These are phyloP conservation scores for Paratinospora sagittata DNA, from an alignment of 164 flowering plant genomes.

Conservation along the genomic window DNA sequence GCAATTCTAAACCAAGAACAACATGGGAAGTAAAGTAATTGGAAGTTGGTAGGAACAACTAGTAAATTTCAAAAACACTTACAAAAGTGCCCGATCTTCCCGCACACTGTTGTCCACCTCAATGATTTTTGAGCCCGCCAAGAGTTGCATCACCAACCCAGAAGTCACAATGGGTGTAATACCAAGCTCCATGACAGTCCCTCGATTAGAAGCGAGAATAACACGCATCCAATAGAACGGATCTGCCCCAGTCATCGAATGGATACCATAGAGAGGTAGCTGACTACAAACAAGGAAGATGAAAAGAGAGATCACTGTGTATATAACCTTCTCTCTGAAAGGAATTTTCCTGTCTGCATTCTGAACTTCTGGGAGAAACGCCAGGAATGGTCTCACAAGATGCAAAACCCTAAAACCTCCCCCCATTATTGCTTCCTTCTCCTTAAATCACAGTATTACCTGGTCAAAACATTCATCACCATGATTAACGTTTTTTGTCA, in stretches of 20 bases:
- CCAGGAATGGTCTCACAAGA: conserved; percentile 57
- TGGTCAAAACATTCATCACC: too few relatives aligned
- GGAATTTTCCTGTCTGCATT: conserved; percentile 51
- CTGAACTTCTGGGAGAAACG: conserved; percentile 61
- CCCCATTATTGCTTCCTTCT: conserved; percentile 29
- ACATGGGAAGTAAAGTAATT: not conserved
- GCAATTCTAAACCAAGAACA: not conserved
- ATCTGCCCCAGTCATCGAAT: conserved; percentile 62
- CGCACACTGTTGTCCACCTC: conserved; percentile 72
- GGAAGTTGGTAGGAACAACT: not conserved
- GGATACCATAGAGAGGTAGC: conserved; percentile 72
- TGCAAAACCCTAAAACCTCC: conserved; percentile 65
- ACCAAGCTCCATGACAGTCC: conserved; percentile 80
- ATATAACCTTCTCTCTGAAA: conserved; percentile 64
- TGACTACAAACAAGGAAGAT: conserved; percentile 70
- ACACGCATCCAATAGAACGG: conserved; percentile 78
- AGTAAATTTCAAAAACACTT: conserved; percentile 22
- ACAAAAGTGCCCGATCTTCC: conserved; percentile 69
- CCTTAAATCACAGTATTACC: too few relatives aligned
- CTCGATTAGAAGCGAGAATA: conserved; percentile 67
- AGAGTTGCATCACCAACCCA: conserved; percentile 68
- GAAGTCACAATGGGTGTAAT: conserved; percentile 72
- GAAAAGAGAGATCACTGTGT: conserved; percentile 56
- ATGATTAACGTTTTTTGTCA: too few relatives aligned
- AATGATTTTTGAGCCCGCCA: conserved; percentile 64